Conservation (phyloP, 2,329 filamentous ascomycete genomes). For the Hypomyces perniciosus region DNA sequence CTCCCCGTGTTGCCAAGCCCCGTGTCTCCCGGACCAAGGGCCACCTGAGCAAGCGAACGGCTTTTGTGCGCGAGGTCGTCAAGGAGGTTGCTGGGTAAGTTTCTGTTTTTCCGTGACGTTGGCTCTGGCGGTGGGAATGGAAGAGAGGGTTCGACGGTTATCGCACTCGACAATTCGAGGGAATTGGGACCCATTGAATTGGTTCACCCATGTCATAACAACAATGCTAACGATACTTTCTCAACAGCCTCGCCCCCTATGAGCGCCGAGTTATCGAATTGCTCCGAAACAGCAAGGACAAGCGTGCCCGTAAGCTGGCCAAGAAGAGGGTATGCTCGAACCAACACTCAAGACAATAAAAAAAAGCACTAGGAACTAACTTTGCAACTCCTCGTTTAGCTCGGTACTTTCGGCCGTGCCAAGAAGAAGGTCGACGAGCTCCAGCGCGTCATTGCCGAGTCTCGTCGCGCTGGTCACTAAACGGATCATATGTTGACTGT, state of each 20-base stretch:
- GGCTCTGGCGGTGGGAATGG: neutral
- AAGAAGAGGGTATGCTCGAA: slow-evolving; percentile 83
- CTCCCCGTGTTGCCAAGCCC: slow-evolving; percentile 68
- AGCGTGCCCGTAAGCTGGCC: slow-evolving; percentile 96
- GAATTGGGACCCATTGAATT: neutral
- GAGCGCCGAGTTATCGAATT: slow-evolving; percentile 99
- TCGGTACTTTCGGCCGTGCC: slow-evolving; percentile 96
- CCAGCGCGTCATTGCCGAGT: slow-evolving; percentile 94
- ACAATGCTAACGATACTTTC: neutral
- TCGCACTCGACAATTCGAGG: neutral
- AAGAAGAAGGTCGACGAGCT: slow-evolving; percentile 99
- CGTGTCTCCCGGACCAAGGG: slow-evolving; percentile 86
- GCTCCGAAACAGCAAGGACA: slow-evolving; percentile 98
- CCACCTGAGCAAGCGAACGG: slow-evolving; percentile 91
- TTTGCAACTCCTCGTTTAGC: slow-evolving; percentile 43
- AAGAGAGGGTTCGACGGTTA: neutral
- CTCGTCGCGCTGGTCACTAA: slow-evolving; percentile 64
- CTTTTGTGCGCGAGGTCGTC: slow-evolving; percentile 94
- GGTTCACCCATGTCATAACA: neutral
- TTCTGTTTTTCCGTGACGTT: neutral
- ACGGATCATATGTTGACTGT: slow-evolving; percentile 12
- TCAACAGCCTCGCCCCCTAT: slow-evolving; percentile 72
- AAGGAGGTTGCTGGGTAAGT: slow-evolving; percentile 95
- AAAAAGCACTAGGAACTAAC: slow-evolving; percentile 15
- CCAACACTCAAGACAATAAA: neutral